phyloP scores from a whole-genome alignment of 2,329 filamentous ascomycete species.

The Neonectria magnoliae region DNA sequence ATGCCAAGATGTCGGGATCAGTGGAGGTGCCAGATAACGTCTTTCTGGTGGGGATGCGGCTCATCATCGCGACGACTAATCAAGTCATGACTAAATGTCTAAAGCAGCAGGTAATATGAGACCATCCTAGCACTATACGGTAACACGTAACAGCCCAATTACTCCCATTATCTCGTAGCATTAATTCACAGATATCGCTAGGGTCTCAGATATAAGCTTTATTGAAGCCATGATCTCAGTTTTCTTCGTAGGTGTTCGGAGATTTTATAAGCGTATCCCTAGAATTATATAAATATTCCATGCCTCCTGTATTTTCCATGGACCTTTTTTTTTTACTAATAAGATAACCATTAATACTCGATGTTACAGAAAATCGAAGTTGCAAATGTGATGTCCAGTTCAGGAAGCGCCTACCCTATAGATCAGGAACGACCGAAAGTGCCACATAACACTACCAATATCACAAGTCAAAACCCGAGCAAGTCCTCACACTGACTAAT shows the following conservation, averaged over 20 bases:
- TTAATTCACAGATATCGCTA: background rate
- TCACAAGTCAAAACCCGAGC: too few relatives aligned
- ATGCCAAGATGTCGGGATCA: background rate
- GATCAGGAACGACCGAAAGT: too few relatives aligned
- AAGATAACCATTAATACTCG: background rate
- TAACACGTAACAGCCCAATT: background rate
- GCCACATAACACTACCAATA: too few relatives aligned
- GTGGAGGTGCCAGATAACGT: background rate
- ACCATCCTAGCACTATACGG: background rate
- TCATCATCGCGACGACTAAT: background rate
- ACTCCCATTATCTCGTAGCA: too few relatives aligned
- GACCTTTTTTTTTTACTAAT: background rate
- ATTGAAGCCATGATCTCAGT: background rate
- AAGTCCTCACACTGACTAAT: too few relatives aligned
- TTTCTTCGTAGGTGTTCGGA: background rate
- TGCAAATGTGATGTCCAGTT: background rate
- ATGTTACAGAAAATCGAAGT: background rate
- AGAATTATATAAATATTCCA: too few relatives aligned
- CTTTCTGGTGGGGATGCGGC: background rate
- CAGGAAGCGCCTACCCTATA: background rate
- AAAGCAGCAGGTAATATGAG: background rate
- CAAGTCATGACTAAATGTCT: background rate
- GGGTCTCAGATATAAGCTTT: background rate
- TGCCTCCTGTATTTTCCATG: background rate
- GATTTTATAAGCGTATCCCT: background rate